A percentile compares a stretch with the other conserved stretches of the same genome.
These are phyloP conservation scores for Boletus sp. DNA, from an alignment of 768 basidiomycete genomes.

Conservation along the genomic window DNA sequence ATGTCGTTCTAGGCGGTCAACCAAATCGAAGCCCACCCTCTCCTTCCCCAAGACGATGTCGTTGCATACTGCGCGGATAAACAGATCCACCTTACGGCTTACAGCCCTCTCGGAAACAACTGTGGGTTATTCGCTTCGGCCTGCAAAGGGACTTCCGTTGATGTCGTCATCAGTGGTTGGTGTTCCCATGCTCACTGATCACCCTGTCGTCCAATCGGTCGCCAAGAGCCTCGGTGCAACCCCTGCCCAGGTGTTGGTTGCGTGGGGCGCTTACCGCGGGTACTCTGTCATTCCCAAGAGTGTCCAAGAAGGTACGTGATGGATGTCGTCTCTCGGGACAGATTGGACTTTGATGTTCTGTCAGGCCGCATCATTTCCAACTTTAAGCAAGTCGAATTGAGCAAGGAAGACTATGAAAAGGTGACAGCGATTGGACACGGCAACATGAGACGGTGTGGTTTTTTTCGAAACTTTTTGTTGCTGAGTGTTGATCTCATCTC, in stretches of 20 bases:
- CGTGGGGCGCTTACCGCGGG: slow-evolving; percentile 74
- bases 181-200: slow-evolving; percentile 65
- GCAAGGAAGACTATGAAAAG: slow-evolving; percentile 62
- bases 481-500: not conserved
- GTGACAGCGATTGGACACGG: slow-evolving; percentile 38
- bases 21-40: slow-evolving; percentile 83
- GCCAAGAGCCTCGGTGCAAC: slow-evolving; percentile 62
- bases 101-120: slow-evolving; percentile 81
- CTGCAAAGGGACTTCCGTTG: not conserved
- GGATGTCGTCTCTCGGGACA: not conserved
- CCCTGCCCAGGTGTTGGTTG: slow-evolving; percentile 78
- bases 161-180: slow-evolving; percentile 44
- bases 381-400: slow-evolving; percentile 70
- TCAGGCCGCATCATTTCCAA: slow-evolving; percentile 67
- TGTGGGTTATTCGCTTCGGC: slow-evolving; percentile 36
- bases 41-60: slow-evolving; percentile 72
- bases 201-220: slow-evolving; percentile 56
- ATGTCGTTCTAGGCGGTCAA: slow-evolving; percentile 48
- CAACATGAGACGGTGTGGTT: slow-evolving; percentile 34
- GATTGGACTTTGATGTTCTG: not conserved
- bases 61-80: slow-evolving; percentile 65
- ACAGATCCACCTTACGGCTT: slow-evolving; percentile 68
- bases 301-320: slow-evolving; percentile 51
- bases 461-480: not conserved
- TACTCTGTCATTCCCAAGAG: slow-evolving; percentile 85